Percentiles rank a stretch among this genome's conserved stretches.
phyloP scores from a whole-genome alignment of 148 eudicot species.

The Vaccinium vitisidaea region DNA sequence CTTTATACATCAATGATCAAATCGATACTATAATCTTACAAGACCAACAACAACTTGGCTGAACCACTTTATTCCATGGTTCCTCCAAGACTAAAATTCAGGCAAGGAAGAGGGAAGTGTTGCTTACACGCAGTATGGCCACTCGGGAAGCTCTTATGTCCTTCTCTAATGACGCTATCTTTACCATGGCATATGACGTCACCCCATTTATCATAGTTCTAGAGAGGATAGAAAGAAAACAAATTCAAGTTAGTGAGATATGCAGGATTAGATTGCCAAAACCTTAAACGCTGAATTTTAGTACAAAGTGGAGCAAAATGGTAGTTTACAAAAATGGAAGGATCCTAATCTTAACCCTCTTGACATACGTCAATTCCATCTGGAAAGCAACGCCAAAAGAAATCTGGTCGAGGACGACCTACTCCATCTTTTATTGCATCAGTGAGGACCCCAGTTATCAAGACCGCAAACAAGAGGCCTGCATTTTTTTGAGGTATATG shows the following conservation, averaged over 20 bases:
- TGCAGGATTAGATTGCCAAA: not conserved
- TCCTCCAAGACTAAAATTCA: not conserved
- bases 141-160: conserved; percentile 94
- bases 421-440: conserved; percentile 96
- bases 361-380: conserved; percentile 56
- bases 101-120: not conserved
- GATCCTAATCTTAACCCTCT: not conserved
- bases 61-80: not conserved
- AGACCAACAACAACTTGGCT: not conserved
- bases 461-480: conserved; percentile 67
- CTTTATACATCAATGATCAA: not conserved
- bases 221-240: conserved; percentile 9
- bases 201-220: conserved; percentile 45
- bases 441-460: conserved; percentile 72
- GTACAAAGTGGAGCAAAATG: not conserved
- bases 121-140: conserved; percentile 88
- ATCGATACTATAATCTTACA: not conserved
- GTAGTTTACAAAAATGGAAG: not conserved
- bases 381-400: conserved; percentile 96
- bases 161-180: conserved; percentile 60
- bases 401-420: conserved; percentile 93
- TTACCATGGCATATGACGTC: conserved; percentile 51
- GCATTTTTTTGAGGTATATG: not conserved
- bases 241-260: not conserved
- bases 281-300: not conserved